Percentiles rank a stretch among this genome's conserved stretches.
Conservation (phyloP, 176 grass and related monocot species). For the Oryza officinalis region DNA sequence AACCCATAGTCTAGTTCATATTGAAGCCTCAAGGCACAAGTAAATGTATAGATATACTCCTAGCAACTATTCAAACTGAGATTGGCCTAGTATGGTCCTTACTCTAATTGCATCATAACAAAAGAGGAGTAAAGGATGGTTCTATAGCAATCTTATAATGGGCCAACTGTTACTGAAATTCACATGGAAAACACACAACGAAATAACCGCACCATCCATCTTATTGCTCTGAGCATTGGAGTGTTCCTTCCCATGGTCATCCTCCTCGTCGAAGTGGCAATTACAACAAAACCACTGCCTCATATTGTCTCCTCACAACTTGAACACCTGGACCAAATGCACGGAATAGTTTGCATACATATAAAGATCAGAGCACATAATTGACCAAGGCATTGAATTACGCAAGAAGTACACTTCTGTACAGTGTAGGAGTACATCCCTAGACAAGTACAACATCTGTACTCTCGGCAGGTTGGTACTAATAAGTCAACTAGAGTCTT, state of each 20-base stretch:
- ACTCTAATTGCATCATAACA: background rate
- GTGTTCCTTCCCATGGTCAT: conserved; percentile 21
- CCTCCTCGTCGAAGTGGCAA: background rate
- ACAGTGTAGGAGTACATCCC: background rate
- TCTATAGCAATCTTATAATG: background rate
- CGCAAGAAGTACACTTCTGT: background rate
- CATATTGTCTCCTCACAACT: conserved; percentile 44
- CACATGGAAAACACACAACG: background rate
- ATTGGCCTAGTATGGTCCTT: background rate
- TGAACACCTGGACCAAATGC: conserved; percentile 33
- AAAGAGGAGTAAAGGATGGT: background rate
- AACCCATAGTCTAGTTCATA: background rate
- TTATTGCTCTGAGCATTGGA: conserved; percentile 50
- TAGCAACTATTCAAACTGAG: conserved; percentile 8
- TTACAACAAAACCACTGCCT: conserved; percentile 55
- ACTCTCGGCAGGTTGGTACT: background rate
- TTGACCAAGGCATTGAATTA: background rate
- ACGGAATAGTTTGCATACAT: conserved; percentile 25
- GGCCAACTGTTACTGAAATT: background rate
- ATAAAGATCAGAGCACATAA: conserved; percentile 13
- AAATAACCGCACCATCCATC: conserved; percentile 23
- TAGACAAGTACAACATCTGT: background rate
- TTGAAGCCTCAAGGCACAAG: background rate
- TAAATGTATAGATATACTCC: conserved; percentile 3
- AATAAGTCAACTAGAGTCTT: background rate